phyloP scores from a whole-genome alignment of 2,329 filamentous ascomycete species.

The Microcyclospora tardicrescens region DNA sequence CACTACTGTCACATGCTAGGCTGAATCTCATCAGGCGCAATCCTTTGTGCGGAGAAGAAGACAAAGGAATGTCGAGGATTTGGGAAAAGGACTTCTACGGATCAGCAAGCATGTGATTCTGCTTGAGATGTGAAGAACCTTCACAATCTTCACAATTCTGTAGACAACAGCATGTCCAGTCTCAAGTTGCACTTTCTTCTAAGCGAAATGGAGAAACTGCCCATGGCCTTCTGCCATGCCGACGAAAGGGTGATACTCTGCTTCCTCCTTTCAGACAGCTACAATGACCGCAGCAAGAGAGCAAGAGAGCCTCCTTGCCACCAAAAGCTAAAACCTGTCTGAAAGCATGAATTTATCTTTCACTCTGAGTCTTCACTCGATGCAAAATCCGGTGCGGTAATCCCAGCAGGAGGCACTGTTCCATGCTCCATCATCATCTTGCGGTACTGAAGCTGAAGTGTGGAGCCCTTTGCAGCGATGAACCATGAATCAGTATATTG shows the following conservation, averaged over 20 bases:
- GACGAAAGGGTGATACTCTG: neutral
- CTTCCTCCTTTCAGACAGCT: neutral
- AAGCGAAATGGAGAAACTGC: neutral
- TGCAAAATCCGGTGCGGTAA: slow-evolving; percentile 15
- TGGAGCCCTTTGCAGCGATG: slow-evolving; percentile 10
- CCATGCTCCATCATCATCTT: slow-evolving; percentile 22
- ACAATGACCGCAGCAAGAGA: too few species aligned
- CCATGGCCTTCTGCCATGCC: neutral
- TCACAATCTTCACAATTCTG: too few species aligned
- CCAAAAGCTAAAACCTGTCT: neutral
- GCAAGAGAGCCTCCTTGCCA: neutral
- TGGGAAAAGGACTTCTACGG: too few species aligned
- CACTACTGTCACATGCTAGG: too few species aligned
- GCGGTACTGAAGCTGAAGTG: slow-evolving; percentile 29
- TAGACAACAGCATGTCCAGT: too few species aligned
- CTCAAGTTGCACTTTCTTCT: too few species aligned
- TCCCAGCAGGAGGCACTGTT: slow-evolving; percentile 9
- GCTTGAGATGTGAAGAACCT: too few species aligned
- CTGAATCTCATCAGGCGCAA: too few species aligned
- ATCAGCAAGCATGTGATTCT: too few species aligned
- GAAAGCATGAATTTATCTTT: neutral
- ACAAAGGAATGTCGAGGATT: too few species aligned
- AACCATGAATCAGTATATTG: slow-evolving; percentile 2
- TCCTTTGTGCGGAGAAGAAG: too few species aligned
- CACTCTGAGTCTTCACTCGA: slow-evolving; percentile 4